Conservation (phyloP, 2,329 filamentous ascomycete genomes). For the Aspergillus fischeri region DNA sequence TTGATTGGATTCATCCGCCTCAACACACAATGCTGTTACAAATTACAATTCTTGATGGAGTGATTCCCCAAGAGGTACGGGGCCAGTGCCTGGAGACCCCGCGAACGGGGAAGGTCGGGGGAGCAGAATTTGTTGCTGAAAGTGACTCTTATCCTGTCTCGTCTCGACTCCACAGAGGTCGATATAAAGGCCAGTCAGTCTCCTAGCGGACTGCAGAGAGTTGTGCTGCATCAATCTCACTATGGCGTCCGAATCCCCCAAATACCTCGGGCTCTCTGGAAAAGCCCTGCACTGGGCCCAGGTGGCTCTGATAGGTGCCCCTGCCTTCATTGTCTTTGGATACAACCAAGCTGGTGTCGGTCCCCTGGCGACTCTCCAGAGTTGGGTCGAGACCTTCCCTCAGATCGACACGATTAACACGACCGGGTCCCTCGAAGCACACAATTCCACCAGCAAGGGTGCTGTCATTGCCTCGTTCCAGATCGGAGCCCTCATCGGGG, state of each 20-base stretch:
- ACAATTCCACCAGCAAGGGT: slow-evolving; percentile 23
- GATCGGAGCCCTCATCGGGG: slow-evolving; percentile 18
- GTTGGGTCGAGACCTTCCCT: slow-evolving; percentile 48
- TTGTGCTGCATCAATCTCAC: not conserved
- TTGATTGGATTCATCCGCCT: not conserved
- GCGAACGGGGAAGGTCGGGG: not conserved
- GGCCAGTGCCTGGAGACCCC: not conserved
- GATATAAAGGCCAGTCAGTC: not conserved
- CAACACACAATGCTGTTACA: not conserved
- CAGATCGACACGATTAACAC: slow-evolving; percentile 47
- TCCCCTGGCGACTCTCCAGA: slow-evolving; percentile 19
- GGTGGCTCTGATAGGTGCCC: slow-evolving; percentile 18
- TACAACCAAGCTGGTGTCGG: slow-evolving; percentile 25
- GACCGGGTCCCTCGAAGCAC: slow-evolving; percentile 10
- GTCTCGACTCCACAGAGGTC: not conserved
- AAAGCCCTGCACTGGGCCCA: slow-evolving; percentile 16
- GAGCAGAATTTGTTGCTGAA: not conserved
- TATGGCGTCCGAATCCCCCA: not conserved
- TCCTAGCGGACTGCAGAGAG: not conserved
- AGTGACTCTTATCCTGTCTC: not conserved
- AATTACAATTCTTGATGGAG: not conserved
- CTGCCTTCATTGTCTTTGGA: slow-evolving; percentile 23
- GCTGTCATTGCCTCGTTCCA: slow-evolving; percentile 25
- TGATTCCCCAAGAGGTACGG: not conserved
- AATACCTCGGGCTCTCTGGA: slow-evolving; percentile 1